Base-by-base conservation (phyloP, 2,329 filamentous ascomycete species). In the Hirsutella thompsonii region DNA sequence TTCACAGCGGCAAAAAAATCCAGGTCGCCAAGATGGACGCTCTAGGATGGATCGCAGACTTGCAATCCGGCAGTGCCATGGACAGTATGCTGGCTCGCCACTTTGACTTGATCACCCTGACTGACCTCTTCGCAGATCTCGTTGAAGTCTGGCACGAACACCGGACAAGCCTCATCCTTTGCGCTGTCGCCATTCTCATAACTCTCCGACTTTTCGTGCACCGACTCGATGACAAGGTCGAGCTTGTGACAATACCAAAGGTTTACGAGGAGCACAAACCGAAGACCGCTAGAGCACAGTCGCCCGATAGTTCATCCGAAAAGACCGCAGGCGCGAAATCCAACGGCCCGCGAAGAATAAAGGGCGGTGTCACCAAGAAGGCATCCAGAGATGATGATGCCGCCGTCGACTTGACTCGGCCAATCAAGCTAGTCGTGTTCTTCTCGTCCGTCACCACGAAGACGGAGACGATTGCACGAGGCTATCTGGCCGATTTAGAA, bases 381-480 rank as follows among this genome's bases (percentile, higher is more conserved):
- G 46, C 55, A 8, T 46, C 49, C 2, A 49, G 52, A 36, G 48
- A 51, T 11, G 44, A 45, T 11, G 48, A 55, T 18, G 42, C 55
- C 16, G 44, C 44, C 42, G 49, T 47, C 30, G 59, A 60, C 41
- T 23, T 64, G 33, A 51, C 50, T 10, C 58, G 66, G 20, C 71
- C 69, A 38, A 70, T 88, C 41, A 83, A 90, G 55, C 74, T 83
- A 2, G 61, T 94, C 14, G 63, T 95, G 26, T 96, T 95, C 66
- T 96, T 83, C 65, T 90, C 87, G 2, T 94, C 89, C 1, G 68
- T 96, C 42, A 93, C 86, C 3, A 86, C 81, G 3, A 84, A 78
- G 26, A 95, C 89, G 1, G 81, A 90, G 56, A 80, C 76, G 52
- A 76, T 80, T 44, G 83, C 83, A 2, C 71, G 76, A 20, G 65